phyloP scores from a whole-genome alignment of 2,329 filamentous ascomycete species.

The Gyromitra esculenta region DNA sequence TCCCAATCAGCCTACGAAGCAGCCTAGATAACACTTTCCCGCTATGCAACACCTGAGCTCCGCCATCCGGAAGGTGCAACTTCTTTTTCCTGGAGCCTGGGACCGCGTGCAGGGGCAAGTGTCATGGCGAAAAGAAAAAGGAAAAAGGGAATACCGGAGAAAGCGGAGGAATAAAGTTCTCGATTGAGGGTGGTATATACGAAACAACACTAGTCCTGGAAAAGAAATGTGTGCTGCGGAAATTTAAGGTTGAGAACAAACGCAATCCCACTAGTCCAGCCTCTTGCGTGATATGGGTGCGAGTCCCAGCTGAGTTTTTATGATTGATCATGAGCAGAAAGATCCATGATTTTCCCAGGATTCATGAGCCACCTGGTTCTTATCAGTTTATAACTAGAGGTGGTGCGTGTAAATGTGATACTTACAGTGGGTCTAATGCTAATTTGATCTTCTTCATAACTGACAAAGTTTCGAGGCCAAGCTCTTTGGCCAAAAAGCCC shows the following conservation, averaged over 20 bases:
- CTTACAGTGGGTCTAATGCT: conserved; percentile 75
- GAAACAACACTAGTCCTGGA: conserved; percentile 11
- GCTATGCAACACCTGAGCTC: neutral
- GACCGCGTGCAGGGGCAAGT: neutral
- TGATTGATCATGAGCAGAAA: conserved; percentile 26
- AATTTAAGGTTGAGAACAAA: neutral
- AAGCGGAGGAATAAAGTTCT: neutral
- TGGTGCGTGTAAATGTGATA: neutral
- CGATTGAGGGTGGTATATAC: conserved; percentile 12
- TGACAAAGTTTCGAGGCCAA: conserved; percentile 80
- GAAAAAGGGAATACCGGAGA: neutral
- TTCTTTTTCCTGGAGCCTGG: neutral
- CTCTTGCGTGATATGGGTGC: neutral
- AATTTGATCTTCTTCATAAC: conserved; percentile 86
- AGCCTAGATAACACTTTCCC: neutral
- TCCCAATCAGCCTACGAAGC: neutral
- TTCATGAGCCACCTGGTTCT: conserved; percentile 79
- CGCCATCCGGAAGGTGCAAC: neutral
- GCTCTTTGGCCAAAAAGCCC: conserved; percentile 77
- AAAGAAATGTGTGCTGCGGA: conserved; percentile 1
- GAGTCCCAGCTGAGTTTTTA: conserved; percentile 10
- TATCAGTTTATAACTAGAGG: conserved; percentile 23
- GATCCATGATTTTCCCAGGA: conserved; percentile 88
- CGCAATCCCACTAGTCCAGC: neutral
- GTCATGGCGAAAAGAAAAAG: conserved; percentile 5